These are phyloP conservation scores for Irpex lacteus DNA, from an alignment of 1,284 basidiomycete genomes.

Conservation along the genomic window DNA sequence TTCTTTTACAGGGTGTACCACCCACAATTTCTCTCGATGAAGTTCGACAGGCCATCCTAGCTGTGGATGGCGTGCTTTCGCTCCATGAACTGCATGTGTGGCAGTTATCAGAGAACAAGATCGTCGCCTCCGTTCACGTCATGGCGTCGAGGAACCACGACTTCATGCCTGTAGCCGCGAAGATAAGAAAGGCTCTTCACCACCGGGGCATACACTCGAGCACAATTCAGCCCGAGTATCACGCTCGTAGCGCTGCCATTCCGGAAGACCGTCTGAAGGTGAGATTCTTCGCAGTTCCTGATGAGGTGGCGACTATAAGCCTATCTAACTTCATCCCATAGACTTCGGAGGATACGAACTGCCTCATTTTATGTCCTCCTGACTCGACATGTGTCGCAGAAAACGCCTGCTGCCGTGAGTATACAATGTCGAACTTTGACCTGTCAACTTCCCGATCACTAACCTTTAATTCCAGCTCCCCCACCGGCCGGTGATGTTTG, in stretches of 20 bases:
- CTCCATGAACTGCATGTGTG: slow-evolving; percentile 97
- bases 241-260: slow-evolving; percentile 32
- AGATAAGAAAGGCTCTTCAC: slow-evolving; percentile 85
- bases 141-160: slow-evolving; percentile 77
- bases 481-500: neutral
- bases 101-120: slow-evolving; percentile 88
- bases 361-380: slow-evolving; percentile 47
- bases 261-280: slow-evolving; percentile 48
- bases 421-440: neutral
- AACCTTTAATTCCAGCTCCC: neutral
- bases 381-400: slow-evolving; percentile 66
- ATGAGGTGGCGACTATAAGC: slow-evolving; percentile 22
- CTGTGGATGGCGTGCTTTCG: slow-evolving; percentile 85
- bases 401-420: slow-evolving; percentile 80
- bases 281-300: slow-evolving; percentile 23
- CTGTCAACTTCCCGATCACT: neutral
- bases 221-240: slow-evolving; percentile 86
- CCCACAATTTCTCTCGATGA: slow-evolving; percentile 85
- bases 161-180: slow-evolving; percentile 88
- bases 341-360: slow-evolving; percentile 31
- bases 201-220: slow-evolving; percentile 92
- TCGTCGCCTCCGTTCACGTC: slow-evolving; percentile 96
- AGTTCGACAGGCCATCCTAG: slow-evolving; percentile 77
- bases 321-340: slow-evolving; percentile 31
- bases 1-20: slow-evolving; percentile 96